Evolutionary conservation across 2,329 filamentous ascomycete species (phyloP).

Genomic region (Clonostachys byssicola): DNA sequence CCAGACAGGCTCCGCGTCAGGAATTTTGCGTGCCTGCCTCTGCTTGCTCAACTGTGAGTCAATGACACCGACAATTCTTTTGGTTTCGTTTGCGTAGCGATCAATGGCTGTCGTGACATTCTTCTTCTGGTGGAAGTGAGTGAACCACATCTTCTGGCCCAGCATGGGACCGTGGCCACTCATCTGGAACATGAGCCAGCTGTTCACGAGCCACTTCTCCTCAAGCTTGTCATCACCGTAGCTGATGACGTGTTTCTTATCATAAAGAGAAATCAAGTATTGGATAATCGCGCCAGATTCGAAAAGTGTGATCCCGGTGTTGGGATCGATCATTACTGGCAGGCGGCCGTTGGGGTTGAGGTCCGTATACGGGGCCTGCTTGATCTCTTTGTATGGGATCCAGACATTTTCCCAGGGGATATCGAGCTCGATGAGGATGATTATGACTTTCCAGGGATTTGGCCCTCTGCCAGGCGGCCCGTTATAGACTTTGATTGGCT

Average conservation of each 20-base stretch:
- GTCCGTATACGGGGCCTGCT: constrained; percentile 12
- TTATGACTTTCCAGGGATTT: constrained; percentile 10
- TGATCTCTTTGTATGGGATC: constrained; percentile 10
- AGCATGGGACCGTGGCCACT: constrained; percentile 38
- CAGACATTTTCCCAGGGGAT: constrained; percentile 13
- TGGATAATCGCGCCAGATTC: constrained; percentile 16
- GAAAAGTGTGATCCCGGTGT: constrained; percentile 19
- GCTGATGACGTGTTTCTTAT: constrained; percentile 5
- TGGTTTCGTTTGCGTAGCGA: constrained; percentile 18
- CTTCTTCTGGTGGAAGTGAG: background rate
- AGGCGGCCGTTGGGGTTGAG: constrained; percentile 27
- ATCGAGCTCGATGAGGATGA: constrained; percentile 14
- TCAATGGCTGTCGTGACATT: constrained; percentile 8
- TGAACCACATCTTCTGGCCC: constrained; percentile 35
- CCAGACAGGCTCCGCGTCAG: constrained; percentile 9
- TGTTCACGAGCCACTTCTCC: background rate
- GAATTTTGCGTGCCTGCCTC: background rate
- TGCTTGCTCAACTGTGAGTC: constrained; percentile 10
- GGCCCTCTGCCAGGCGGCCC: too few relatives aligned
- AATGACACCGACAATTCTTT: constrained; percentile 18
- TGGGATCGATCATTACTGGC: constrained; percentile 23
- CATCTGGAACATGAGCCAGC: background rate
- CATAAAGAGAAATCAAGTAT: constrained; percentile 16
- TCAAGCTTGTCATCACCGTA: background rate
- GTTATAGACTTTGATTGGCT: background rate